Conservation (phyloP, 2,329 filamentous ascomycete genomes). For the Monosporascus sp. region DNA sequence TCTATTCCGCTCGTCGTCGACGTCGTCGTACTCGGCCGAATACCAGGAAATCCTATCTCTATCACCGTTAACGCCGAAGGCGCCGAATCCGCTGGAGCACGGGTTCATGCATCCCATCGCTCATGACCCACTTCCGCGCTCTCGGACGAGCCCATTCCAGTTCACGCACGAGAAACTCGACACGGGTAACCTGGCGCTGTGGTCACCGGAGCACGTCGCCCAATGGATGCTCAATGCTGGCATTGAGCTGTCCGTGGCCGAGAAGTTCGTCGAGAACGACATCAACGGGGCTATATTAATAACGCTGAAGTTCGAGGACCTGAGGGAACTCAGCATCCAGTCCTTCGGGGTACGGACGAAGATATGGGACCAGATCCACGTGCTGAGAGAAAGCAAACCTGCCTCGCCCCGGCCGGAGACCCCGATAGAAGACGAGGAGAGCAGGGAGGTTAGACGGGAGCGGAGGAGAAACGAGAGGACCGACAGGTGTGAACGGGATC, state of each 20-base stretch:
- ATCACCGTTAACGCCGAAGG: constrained; percentile 68
- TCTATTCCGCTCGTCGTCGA: constrained; percentile 68
- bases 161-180: constrained; percentile 55
- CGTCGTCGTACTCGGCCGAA: constrained; percentile 46
- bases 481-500: constrained; percentile 12
- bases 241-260: constrained; percentile 69
- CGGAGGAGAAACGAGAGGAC: constrained; percentile 31
- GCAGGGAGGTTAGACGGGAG: constrained; percentile 44
- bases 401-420: constrained; percentile 49
- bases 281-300: constrained; percentile 84
- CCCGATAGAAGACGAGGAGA: constrained; percentile 55
- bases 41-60: constrained; percentile 56
- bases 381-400: constrained; percentile 53
- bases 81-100: constrained; percentile 34
- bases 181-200: constrained; percentile 53
- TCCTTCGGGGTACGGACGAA: constrained; percentile 78
- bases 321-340: constrained; percentile 73
- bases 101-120: constrained; percentile 31
- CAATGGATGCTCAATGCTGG: constrained; percentile 83
- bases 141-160: constrained; percentile 39
- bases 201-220: constrained; percentile 72
- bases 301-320: constrained; percentile 85
- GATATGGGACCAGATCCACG: constrained; percentile 74
- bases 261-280: constrained; percentile 86
- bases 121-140: constrained; percentile 32